Base-by-base conservation (phyloP, 805 yeast species). In the Starmera caribaea region DNA sequence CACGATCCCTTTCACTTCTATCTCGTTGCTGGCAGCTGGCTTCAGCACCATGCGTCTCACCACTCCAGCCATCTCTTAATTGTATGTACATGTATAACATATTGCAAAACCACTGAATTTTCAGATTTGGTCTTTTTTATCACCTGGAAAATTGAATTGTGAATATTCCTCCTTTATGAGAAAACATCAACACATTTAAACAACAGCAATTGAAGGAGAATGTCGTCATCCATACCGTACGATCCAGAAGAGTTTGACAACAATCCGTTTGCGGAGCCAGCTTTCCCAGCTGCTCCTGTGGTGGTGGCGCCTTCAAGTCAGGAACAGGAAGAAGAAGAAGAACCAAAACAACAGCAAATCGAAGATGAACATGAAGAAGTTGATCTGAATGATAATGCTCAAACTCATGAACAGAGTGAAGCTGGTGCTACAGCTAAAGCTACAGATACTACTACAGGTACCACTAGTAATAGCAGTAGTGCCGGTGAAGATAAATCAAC, bases 241-340 rank as follows among this genome's bases (percentile, higher is more conserved):
- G 67, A 67, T 41, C 74, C 75, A 12, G 80, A 76, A 40, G 79
- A 73, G 42, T 69, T 73, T 43, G 81, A 74, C 43, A 71, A 74
- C 57, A 76, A 76, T 45, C 82, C 82, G 2, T 77, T 77, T 57
- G 76, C 79, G 3, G 76, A 71, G 43, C 73, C 68, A 6, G 47
- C 43, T 9, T 43, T 50, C 3, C 31, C 44, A 14, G 15, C 46
- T 9, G 31, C 32, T n/a, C 5, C 8, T 13, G 34, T 38, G 54
- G 47, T 54, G 53, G 38, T 41, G 53, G 13, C 32, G 27, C 32
- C 33, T n/a, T n/a, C n/a, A n/a, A n/a, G n/a, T n/a, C n/a, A n/a
- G 10, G 39, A 15, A 10, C 35, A 15, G 14, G n/a, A 32, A 13
- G 11, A 41, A 9, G 38, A 34, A n/a, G 29, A 36, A 8, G 38